Percentiles rank a stretch among this genome's conserved stretches.
Conservation (phyloP, 2,329 filamentous ascomycete species). For the Pseudocercospora fijiensis region DNA sequence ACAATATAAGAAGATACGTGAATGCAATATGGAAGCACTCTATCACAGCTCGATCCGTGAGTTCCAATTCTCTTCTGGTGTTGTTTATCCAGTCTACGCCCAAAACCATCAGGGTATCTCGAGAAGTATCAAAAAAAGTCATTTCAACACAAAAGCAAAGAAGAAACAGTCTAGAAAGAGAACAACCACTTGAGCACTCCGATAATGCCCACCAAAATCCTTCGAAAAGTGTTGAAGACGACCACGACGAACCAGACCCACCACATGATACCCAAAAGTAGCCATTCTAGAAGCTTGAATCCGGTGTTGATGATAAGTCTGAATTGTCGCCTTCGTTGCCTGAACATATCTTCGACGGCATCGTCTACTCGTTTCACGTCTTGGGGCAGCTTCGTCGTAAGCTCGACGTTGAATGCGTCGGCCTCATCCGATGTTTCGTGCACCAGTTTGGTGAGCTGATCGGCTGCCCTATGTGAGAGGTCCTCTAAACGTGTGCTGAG, state of each 20-base stretch:
- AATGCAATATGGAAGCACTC: not conserved
- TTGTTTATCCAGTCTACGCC: not conserved
- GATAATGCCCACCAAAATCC: slow-evolving; percentile 60
- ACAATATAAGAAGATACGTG: too few relatives aligned
- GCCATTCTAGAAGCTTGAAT: slow-evolving; percentile 84
- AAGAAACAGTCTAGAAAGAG: not conserved
- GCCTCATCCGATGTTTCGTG: slow-evolving; percentile 72
- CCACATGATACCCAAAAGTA: slow-evolving; percentile 87
- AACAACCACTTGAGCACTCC: slow-evolving; percentile 70
- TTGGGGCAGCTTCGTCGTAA: slow-evolving; percentile 74
- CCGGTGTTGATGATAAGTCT: slow-evolving; percentile 72
- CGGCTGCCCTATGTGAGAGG: slow-evolving; percentile 49
- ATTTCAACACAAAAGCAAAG: not conserved
- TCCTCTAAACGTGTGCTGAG: slow-evolving; percentile 47
- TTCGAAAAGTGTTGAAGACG: slow-evolving; percentile 65
- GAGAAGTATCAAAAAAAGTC: slow-evolving; percentile 9
- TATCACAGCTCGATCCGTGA: too few relatives aligned
- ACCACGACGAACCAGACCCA: slow-evolving; percentile 89
- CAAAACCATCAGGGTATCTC: slow-evolving; percentile 17
- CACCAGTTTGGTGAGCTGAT: slow-evolving; percentile 59
- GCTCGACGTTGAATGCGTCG: slow-evolving; percentile 72
- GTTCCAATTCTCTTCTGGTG: not conserved
- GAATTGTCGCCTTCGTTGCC: slow-evolving; percentile 70
- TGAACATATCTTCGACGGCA: slow-evolving; percentile 66
- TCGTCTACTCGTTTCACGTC: slow-evolving; percentile 79